These are phyloP conservation scores for Pestalotiopsis sp. DNA, from an alignment of 2,329 filamentous ascomycete genomes.

Conservation along the genomic window DNA sequence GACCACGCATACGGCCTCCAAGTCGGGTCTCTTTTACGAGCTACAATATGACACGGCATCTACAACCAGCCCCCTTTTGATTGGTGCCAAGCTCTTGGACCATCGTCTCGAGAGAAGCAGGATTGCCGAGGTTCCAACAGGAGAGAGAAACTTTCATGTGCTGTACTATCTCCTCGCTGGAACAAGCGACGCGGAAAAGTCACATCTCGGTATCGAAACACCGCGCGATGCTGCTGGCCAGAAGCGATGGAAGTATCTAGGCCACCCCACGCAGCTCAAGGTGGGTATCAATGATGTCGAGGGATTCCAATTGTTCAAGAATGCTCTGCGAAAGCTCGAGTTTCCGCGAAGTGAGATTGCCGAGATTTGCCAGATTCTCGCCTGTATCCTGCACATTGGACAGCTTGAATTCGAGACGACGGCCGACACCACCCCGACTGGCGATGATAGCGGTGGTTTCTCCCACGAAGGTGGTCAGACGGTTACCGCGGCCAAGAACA, in stretches of 20 bases:
- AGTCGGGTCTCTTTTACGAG: constrained; percentile 93
- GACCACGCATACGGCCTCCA: constrained; percentile 93
- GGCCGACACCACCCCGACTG: constrained; percentile 75
- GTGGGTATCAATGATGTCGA: constrained; percentile 95
- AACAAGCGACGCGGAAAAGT: constrained; percentile 86
- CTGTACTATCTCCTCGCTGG: constrained; percentile 94
- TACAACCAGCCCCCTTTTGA: constrained; percentile 80
- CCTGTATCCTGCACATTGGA: constrained; percentile 93
- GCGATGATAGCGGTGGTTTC: constrained; percentile 93
- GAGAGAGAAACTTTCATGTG: constrained; percentile 94
- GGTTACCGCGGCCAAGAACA: constrained; percentile 88
- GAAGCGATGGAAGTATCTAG: constrained; percentile 94
- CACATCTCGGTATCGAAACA: constrained; percentile 70
- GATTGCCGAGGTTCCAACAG: constrained; percentile 88
- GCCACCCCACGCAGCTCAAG: constrained; percentile 94
- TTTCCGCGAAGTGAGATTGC: constrained; percentile 93
- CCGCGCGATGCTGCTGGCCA: constrained; percentile 48
- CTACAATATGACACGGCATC: constrained; percentile 93
- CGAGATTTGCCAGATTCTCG: constrained; percentile 93
- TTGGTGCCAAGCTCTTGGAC: constrained; percentile 93
- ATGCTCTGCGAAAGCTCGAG: constrained; percentile 88
- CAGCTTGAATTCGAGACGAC: constrained; percentile 92
- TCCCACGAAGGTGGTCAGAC: constrained; percentile 91
- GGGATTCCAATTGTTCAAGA: constrained; percentile 97
- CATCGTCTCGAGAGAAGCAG: constrained; percentile 91